Evolutionary conservation across 768 basidiomycete species (phyloP).

Genomic region (Dioszegia aurantiaca): DNA sequence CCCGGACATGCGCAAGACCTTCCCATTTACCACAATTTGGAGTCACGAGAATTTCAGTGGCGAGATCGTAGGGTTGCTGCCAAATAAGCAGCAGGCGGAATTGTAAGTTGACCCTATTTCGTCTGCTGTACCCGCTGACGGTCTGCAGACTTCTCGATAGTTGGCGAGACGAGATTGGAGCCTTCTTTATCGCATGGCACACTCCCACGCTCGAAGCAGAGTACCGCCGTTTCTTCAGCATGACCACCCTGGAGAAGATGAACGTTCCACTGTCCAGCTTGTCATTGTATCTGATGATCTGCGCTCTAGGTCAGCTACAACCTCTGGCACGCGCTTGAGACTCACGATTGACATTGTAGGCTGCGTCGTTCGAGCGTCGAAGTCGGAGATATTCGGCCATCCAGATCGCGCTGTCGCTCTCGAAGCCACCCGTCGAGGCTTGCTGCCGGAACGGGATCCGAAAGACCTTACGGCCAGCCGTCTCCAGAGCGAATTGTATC

Average conservation of each 20-base stretch:
- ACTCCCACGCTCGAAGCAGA: constrained; percentile 46
- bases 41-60: constrained; percentile 50
- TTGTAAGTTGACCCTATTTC: constrained; percentile 26
- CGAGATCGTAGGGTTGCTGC: constrained; percentile 49
- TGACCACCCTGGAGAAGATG: constrained; percentile 41
- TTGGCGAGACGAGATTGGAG: constrained; percentile 43
- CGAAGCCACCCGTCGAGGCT: constrained; percentile 1
- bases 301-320: constrained; percentile 44
- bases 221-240: constrained; percentile 42
- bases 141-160: constrained; percentile 38
- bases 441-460: constrained; percentile 21
- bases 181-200: constrained; percentile 48
- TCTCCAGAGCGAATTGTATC: constrained; percentile 49
- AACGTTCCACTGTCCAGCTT: constrained; percentile 43
- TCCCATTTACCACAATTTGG: constrained; percentile 53
- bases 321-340: too few species aligned
- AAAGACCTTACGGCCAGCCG: constrained; percentile 48
- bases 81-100: constrained; percentile 42
- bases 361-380: constrained; percentile 46
- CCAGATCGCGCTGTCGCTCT: constrained; percentile 17
- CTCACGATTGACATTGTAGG: constrained; percentile 22
- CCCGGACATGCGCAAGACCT: constrained; percentile 49
- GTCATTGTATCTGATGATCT: constrained; percentile 47
- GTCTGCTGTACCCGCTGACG: neutral
- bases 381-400: constrained; percentile 45